Evolutionary conservation across 345 rosid species (phyloP).

Genomic region (Brassica napus): DNA sequence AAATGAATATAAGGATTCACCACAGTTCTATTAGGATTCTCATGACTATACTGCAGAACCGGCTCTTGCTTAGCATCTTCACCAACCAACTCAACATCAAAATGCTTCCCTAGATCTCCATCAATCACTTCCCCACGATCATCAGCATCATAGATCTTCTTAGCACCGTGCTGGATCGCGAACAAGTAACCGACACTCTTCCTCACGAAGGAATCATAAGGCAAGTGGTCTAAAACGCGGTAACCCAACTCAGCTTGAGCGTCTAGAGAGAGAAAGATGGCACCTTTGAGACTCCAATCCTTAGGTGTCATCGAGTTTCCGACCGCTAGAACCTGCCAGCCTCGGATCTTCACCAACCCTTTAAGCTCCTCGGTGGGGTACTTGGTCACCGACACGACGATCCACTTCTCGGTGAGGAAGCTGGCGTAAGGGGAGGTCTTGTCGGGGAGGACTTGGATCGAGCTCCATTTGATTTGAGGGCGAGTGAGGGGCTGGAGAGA

Average conservation of each 20-base stretch:
- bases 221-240: conserved; percentile 72
- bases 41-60: conserved; percentile 88
- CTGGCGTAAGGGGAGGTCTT: conserved; percentile 61
- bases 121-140: conserved; percentile 90
- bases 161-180: conserved; percentile 95
- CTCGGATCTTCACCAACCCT: conserved; percentile 64
- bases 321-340: conserved; percentile 92
- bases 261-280: conserved; percentile 78
- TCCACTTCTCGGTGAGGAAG: conserved; percentile 86
- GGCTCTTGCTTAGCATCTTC: conserved; percentile 80
- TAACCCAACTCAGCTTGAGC: conserved; percentile 81
- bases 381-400: conserved; percentile 74
- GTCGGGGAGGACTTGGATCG: conserved; percentile 54
- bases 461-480: conserved; percentile 81
- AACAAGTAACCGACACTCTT: conserved; percentile 90
- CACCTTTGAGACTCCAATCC: conserved; percentile 91
- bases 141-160: conserved; percentile 89
- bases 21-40: conserved; percentile 69
- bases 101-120: conserved; percentile 80
- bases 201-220: conserved; percentile 86
- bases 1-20: conserved; percentile 94
- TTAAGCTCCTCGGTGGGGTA: conserved; percentile 72
- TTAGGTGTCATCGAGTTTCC: conserved; percentile 82
- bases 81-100: conserved; percentile 87
- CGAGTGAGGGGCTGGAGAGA: conserved; percentile 53